Evolutionary conservation across 2,329 filamentous ascomycete genomes (phyloP).

Genomic region (Cercospora janseana): DNA sequence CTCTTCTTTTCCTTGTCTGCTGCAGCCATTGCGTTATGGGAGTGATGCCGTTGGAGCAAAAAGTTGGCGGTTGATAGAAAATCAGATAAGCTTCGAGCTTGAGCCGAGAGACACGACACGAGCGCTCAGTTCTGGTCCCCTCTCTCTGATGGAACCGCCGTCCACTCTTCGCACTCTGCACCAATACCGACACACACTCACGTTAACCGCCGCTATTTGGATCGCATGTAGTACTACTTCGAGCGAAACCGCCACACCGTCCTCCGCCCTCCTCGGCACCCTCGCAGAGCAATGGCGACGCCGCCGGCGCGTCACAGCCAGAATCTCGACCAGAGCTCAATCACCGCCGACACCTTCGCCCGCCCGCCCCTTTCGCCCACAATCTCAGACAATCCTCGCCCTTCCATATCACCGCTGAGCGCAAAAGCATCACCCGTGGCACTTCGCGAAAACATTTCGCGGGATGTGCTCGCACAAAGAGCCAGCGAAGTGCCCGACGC

Average conservation of each 20-base stretch:
- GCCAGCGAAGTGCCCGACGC: conserved; percentile 2
- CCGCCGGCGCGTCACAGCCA: conserved; percentile 4
- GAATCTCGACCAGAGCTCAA: conserved; percentile 7
- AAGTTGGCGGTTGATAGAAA: not conserved
- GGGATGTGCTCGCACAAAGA: not conserved
- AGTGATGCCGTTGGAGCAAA: not conserved
- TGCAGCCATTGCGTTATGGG: not conserved
- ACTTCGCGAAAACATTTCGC: conserved; percentile 17
- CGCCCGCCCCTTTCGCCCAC: conserved; percentile 19
- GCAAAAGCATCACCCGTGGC: conserved; percentile 34
- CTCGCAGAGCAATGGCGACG: conserved; percentile 4
- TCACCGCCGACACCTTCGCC: conserved; percentile 2
- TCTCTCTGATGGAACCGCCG: not conserved
- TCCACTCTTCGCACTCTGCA: not conserved
- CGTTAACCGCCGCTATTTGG: no score
- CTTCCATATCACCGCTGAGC: conserved; percentile 39
- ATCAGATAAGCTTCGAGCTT: conserved; percentile 5
- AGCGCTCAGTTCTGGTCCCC: not conserved
- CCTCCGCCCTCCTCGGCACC: not conserved
- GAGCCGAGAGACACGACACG: not conserved
- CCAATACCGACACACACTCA: not conserved
- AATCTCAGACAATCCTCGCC: conserved; percentile 21
- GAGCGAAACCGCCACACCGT: not conserved
- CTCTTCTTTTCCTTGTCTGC: conserved; percentile 3
- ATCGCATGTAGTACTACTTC: not conserved